These are phyloP conservation scores for Parafenestella ontariensis DNA, from an alignment of 2,329 filamentous ascomycete genomes.

Conservation along the genomic window DNA sequence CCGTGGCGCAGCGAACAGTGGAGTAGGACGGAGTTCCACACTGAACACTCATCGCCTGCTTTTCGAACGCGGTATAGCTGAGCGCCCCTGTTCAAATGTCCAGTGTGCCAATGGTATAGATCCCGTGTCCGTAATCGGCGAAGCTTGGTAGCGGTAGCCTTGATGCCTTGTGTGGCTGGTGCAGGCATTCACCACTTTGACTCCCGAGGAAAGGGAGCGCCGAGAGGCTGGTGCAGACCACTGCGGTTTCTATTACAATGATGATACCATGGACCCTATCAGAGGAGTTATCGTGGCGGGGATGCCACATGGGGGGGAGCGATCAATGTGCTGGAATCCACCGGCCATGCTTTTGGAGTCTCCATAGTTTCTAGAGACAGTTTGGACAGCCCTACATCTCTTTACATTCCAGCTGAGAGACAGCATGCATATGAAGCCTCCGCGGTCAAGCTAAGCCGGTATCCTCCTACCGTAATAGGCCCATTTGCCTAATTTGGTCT, in stretches of 20 bases:
- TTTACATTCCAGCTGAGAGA: slow-evolving; percentile 2
- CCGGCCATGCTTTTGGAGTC: background rate
- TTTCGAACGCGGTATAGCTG: slow-evolving; percentile 7
- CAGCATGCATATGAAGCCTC: slow-evolving; percentile 1
- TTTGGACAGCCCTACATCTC: background rate
- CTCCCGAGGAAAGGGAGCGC: background rate
- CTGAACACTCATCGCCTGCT: slow-evolving; percentile 5
- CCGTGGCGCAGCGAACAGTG: slow-evolving; percentile 5
- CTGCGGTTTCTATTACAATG: slow-evolving; percentile 1
- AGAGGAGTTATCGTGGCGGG: background rate
- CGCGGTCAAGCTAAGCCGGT: slow-evolving; percentile 1
- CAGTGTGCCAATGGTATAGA: background rate
- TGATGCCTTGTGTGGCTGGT: slow-evolving; percentile 1
- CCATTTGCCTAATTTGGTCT: slow-evolving; percentile 22
- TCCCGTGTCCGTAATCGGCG: background rate
- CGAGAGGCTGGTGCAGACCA: slow-evolving; percentile 12
- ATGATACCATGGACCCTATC: slow-evolving; percentile 6
- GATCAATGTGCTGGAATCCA: background rate
- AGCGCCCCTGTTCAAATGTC: background rate
- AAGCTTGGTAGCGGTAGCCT: background rate
- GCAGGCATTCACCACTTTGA: background rate
- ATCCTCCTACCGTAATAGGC: slow-evolving; percentile 13
- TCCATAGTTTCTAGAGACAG: background rate
- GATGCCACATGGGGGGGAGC: background rate
- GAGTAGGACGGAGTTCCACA: slow-evolving; percentile 2